A percentile compares a stretch with the other conserved stretches of the same genome.
phyloP scores from a whole-genome alignment of 345 rosid genomes.

The Psidium friedrichsthalianum region DNA sequence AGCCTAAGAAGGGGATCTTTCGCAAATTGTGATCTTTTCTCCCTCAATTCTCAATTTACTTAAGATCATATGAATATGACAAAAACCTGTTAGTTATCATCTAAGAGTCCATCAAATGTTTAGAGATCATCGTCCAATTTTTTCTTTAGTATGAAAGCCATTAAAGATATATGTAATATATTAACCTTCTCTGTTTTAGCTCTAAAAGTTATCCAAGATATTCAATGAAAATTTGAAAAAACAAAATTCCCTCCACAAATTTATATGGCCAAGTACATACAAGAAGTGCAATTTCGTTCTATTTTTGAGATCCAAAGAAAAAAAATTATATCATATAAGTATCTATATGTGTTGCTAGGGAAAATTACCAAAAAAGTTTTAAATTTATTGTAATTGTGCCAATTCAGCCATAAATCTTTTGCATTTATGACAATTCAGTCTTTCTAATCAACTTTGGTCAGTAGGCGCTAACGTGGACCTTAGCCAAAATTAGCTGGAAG shows the following conservation, averaged over 20 bases:
- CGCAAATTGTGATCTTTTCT: too few species aligned
- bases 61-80: neutral
- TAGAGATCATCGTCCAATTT: neutral
- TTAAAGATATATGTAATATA: neutral
- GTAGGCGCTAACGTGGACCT: too few species aligned
- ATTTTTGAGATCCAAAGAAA: neutral
- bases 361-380: too few species aligned
- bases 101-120: neutral
- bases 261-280: neutral
- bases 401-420: too few species aligned
- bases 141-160: neutral
- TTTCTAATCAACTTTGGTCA: too few species aligned
- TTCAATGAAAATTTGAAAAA: neutral
- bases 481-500: too few species aligned
- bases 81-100: neutral
- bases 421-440: too few species aligned
- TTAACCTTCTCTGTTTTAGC: neutral
- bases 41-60: neutral
- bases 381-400: too few species aligned
- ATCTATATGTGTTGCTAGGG: neutral
- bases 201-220: neutral
- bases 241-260: neutral
- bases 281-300: neutral
- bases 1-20: too few species aligned
- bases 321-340: neutral